Percentiles rank a stretch among this genome's conserved stretches.
phyloP scores from a whole-genome alignment of 805 yeast species.

The Saccharomycopsis vini region DNA sequence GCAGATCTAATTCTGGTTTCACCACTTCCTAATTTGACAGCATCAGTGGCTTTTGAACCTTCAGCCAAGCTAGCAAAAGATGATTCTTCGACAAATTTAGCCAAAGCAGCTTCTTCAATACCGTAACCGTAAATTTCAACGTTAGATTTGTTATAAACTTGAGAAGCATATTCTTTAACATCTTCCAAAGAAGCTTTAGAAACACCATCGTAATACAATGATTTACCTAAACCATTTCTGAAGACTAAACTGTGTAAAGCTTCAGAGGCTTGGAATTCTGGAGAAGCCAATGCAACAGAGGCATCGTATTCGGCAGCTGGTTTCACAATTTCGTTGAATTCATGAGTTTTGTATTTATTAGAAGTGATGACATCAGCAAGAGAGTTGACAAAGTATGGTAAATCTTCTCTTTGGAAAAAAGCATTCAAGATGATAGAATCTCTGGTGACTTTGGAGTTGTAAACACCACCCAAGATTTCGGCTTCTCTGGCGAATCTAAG shows the following conservation, averaged over 20 bases:
- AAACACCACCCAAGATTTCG: constrained; percentile 84
- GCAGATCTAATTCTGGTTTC: constrained; percentile 58
- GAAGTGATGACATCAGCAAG: constrained; percentile 64
- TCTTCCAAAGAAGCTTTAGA: constrained; percentile 51
- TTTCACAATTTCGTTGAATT: constrained; percentile 68
- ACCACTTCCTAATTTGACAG: constrained; percentile 44
- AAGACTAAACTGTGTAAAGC: constrained; percentile 71
- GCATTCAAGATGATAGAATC: constrained; percentile 77
- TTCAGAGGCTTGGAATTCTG: constrained; percentile 61
- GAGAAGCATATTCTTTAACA: constrained; percentile 54
- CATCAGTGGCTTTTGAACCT: constrained; percentile 41
- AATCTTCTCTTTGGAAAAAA: constrained; percentile 73
- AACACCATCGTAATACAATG: constrained; percentile 65
- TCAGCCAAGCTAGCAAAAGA: constrained; percentile 53
- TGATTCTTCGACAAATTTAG: constrained; percentile 56
- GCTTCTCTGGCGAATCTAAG: constrained; percentile 90
- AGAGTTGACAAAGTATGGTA: constrained; percentile 87
- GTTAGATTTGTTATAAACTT: constrained; percentile 62
- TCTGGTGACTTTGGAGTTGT: constrained; percentile 64
- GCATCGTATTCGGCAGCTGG: constrained; percentile 69
- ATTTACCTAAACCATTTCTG: constrained; percentile 82
- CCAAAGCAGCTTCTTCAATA: constrained; percentile 62
- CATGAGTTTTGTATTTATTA: constrained; percentile 75
- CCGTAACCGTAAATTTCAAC: constrained; percentile 66
- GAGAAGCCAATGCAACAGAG: constrained; percentile 39